phyloP scores from a whole-genome alignment of 1,284 basidiomycete species.

The Macrocystidia cucumis region DNA sequence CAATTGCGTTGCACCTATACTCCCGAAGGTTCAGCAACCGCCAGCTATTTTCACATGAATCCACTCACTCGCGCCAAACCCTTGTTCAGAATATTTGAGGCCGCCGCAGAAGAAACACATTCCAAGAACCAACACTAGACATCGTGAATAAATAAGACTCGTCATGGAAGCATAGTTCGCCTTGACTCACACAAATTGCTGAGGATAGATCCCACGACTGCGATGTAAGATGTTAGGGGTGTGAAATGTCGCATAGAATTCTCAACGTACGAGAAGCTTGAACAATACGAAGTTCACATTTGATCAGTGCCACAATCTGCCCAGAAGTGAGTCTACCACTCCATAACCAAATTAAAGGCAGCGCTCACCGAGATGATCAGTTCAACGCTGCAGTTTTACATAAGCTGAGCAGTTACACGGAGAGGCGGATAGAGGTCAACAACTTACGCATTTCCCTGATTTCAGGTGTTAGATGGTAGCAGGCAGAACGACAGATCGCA shows the following conservation, averaged over 20 bases:
- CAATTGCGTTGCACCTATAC: constrained; percentile 63
- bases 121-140: constrained; percentile 72
- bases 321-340: constrained; percentile 13
- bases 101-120: constrained; percentile 78
- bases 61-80: constrained; percentile 55
- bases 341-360: constrained; percentile 5
- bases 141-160: constrained; percentile 10
- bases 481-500: constrained; percentile 6
- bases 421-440: background rate
- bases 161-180: no score
- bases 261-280: no score
- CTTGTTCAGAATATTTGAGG: constrained; percentile 61
- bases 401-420: background rate
- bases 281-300: constrained; percentile 79
- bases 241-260: no score
- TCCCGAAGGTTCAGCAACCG: constrained; percentile 6
- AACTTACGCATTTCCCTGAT: constrained; percentile 71
- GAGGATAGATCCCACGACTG: constrained; percentile 78
- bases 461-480: constrained; percentile 5
- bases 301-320: constrained; percentile 74
- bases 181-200: constrained; percentile 58
- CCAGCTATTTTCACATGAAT: constrained; percentile 2
- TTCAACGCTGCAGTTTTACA: constrained; percentile 50
- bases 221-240: no score
- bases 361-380: constrained; percentile 67